Conservation (phyloP, 2,329 filamentous ascomycete genomes). For the Paraphaeosphaeria sporulosa region DNA sequence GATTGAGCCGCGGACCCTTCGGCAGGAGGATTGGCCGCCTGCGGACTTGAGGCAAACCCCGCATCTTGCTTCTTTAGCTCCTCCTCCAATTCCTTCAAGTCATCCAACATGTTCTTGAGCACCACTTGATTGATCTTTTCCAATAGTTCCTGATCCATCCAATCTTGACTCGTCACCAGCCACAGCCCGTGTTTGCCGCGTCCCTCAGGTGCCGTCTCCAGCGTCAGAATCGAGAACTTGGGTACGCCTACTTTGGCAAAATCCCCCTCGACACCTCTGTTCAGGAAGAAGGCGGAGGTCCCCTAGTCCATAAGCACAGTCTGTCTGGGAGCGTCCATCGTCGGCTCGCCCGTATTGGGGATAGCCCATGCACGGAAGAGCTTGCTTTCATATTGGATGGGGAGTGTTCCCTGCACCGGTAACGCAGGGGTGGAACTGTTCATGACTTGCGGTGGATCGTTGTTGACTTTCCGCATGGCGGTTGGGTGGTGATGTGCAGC, state of each 20-base stretch:
- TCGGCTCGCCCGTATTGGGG: background rate
- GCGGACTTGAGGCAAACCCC: too few species aligned
- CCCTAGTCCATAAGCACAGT: conserved; percentile 12
- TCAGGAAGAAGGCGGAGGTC: conserved; percentile 1
- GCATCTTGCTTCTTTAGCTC: too few species aligned
- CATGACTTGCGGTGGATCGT: background rate
- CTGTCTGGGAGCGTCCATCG: background rate
- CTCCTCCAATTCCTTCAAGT: background rate
- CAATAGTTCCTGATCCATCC: background rate
- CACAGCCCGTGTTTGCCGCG: conserved; percentile 7
- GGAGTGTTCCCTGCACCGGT: background rate
- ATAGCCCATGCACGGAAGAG: conserved; percentile 8
- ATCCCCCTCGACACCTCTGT: background rate
- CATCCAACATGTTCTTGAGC: background rate
- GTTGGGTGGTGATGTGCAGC: conserved; percentile 1
- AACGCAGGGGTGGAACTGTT: background rate
- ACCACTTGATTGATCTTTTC: background rate
- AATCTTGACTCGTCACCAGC: conserved; percentile 2
- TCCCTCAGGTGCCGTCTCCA: conserved; percentile 2
- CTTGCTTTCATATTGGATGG: background rate
- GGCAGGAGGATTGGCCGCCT: too few species aligned
- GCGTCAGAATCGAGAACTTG: conserved; percentile 6
- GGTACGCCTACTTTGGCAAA: background rate
- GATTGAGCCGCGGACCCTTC: too few species aligned
- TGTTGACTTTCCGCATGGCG: conserved; percentile 7